Percentiles rank a stretch among this genome's conserved stretches.
phyloP scores from a whole-genome alignment of 345 rosid species.

The Ceriops zippeliana region DNA sequence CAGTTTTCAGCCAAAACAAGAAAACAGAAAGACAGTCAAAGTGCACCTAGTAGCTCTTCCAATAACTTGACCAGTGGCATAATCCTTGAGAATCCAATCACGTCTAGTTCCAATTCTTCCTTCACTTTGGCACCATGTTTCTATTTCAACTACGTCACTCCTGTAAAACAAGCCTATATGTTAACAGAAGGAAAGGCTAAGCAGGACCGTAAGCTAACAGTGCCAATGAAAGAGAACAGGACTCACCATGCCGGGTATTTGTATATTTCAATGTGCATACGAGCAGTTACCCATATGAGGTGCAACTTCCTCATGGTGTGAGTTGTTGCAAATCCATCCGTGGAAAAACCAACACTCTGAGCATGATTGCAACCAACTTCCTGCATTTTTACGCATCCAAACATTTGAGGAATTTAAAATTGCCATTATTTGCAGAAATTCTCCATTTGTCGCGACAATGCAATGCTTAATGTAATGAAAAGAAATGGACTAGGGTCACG shows the following conservation, averaged over 20 bases:
- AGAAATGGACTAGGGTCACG: not conserved
- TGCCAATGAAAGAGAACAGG: not conserved
- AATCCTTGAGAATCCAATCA: slow-evolving; percentile 79
- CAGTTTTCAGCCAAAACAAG: not conserved
- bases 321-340: slow-evolving; percentile 89
- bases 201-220: not conserved
- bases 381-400: slow-evolving; percentile 29
- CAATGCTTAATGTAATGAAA: not conserved
- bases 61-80: slow-evolving; percentile 62
- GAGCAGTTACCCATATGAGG: slow-evolving; percentile 98
- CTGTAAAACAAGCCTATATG: slow-evolving; percentile 30
- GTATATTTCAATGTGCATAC: slow-evolving; percentile 95
- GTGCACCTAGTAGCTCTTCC: slow-evolving; percentile 92
- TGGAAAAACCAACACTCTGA: slow-evolving; percentile 85
- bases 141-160: slow-evolving; percentile 95
- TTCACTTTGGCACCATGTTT: slow-evolving; percentile 95
- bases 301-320: slow-evolving; percentile 82
- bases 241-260: slow-evolving; percentile 89
- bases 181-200: not conserved
- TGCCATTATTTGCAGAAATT: not conserved
- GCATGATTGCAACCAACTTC: slow-evolving; percentile 95
- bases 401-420: not conserved
- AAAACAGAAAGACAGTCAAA: not conserved
- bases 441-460: no score
- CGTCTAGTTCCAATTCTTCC: slow-evolving; percentile 96